A percentile compares a stretch with the other conserved stretches of the same genome.
Evolutionary conservation across 495 filamentous ascomycete species (phyloP).

Genomic region (Penicillium desertorum): DNA sequence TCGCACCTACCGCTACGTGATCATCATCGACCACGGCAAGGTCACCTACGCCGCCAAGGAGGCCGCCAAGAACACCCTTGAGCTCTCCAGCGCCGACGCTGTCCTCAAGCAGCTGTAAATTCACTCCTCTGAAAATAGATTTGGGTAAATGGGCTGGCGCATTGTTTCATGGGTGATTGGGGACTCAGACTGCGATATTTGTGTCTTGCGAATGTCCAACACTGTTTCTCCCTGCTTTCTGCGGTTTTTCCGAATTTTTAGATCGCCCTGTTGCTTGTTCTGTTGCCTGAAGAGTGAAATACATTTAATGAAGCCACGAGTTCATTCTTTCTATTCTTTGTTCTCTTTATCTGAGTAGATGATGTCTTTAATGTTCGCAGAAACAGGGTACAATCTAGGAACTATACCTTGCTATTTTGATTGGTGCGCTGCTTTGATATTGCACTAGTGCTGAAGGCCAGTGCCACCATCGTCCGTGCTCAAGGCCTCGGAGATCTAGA

Average conservation of each 20-base stretch:
- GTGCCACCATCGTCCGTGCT: conserved; percentile 6
- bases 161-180: conserved; percentile 13
- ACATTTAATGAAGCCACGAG: conserved; percentile 35
- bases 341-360: not conserved
- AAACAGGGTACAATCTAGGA: not conserved
- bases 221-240: not conserved
- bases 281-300: conserved; percentile 22
- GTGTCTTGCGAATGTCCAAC: not conserved
- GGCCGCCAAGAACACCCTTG: conserved; percentile 63
- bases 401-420: conserved; percentile 4
- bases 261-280: conserved; percentile 20
- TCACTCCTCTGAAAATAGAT: not conserved
- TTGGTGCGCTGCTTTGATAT: conserved; percentile 12
- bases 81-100: conserved; percentile 42
- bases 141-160: conserved; percentile 14
- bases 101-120: conserved; percentile 33
- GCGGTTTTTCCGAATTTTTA: conserved; percentile 11
- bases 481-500: not conserved
- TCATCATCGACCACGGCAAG: conserved; percentile 88
- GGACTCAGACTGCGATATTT: not conserved
- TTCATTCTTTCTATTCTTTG: conserved; percentile 4
- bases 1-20: conserved; percentile 76
- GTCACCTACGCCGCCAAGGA: conserved; percentile 84
- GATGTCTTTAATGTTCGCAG: no score
- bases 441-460: not conserved